Conservation (phyloP, 208 protist genomes). For the Leishmania tarentolae region DNA sequence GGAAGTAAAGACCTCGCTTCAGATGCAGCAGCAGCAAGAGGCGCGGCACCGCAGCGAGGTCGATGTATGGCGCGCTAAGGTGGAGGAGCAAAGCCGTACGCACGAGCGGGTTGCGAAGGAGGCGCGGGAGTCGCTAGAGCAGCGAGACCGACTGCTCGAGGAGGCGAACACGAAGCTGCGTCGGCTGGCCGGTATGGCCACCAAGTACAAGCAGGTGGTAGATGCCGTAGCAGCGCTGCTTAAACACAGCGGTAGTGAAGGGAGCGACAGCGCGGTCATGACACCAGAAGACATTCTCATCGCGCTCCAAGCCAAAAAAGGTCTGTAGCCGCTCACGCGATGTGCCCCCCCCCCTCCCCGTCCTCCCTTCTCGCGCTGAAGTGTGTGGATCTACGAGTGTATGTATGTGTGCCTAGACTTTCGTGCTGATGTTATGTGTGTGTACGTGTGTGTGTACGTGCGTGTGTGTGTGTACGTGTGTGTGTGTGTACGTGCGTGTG, state of each 20-base stretch:
- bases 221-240: constrained; percentile 28
- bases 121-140: constrained; percentile 31
- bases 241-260: constrained; percentile 6
- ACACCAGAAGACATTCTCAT: constrained; percentile 57
- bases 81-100: constrained; percentile 48
- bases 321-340: not conserved
- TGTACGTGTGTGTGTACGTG: not conserved
- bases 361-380: not conserved
- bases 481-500: not conserved
- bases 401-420: not conserved
- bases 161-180: constrained; percentile 56
- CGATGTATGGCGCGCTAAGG: constrained; percentile 51
- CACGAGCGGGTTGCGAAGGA: constrained; percentile 46
- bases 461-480: not conserved
- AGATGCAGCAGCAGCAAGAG: constrained; percentile 46
- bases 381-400: not conserved
- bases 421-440: not conserved
- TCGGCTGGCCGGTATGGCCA: constrained; percentile 58
- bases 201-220: constrained; percentile 40
- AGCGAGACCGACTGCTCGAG: constrained; percentile 41
- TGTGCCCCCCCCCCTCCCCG: not conserved
- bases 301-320: constrained; percentile 29
- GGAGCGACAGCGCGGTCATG: constrained; percentile 1
- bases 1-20: constrained; percentile 50
- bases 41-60: constrained; percentile 43